Conservation (phyloP, 1,284 basidiomycete genomes). For the Meripilus lineatus region DNA sequence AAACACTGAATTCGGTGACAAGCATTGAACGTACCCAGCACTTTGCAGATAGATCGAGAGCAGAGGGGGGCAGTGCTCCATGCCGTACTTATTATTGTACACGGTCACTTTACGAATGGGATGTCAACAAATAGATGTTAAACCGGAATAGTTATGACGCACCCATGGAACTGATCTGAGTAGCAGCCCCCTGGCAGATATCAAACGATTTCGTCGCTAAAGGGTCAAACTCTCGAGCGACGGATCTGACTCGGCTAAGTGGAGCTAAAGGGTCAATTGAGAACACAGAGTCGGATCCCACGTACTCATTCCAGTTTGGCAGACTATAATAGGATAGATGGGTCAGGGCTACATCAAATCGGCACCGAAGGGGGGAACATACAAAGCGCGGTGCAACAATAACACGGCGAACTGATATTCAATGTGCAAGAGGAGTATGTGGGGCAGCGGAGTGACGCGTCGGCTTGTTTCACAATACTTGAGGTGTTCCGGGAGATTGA, state of each 20-base stretch:
- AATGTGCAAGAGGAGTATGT: slow-evolving; percentile 69
- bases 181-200: slow-evolving; percentile 72
- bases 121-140: slow-evolving; percentile 3
- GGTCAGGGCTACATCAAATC: slow-evolving; percentile 6
- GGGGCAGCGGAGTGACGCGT: slow-evolving; percentile 50
- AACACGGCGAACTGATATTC: slow-evolving; percentile 78
- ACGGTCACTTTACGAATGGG: slow-evolving; percentile 40
- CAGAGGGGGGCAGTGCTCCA: slow-evolving; percentile 65
- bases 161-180: slow-evolving; percentile 70
- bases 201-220: slow-evolving; percentile 62
- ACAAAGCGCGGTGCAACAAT: slow-evolving; percentile 80
- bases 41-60: slow-evolving; percentile 71
- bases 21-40: slow-evolving; percentile 53
- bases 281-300: slow-evolving; percentile 3
- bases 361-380: slow-evolving; percentile 29
- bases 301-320: slow-evolving; percentile 62
- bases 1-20: slow-evolving; percentile 4
- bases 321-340: slow-evolving; percentile 36
- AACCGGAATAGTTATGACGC: slow-evolving; percentile 12
- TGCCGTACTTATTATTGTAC: slow-evolving; percentile 56
- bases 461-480: slow-evolving; percentile 52
- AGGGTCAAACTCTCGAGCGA: slow-evolving; percentile 24
- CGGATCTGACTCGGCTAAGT: slow-evolving; percentile 5
- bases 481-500: slow-evolving; percentile 63
- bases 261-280: slow-evolving; percentile 1